Percentiles rank a stretch among this genome's conserved stretches.
Evolutionary conservation across 352 stramenopile genomes (phyloP).

Genomic region (Pythium sukuiense): DNA sequence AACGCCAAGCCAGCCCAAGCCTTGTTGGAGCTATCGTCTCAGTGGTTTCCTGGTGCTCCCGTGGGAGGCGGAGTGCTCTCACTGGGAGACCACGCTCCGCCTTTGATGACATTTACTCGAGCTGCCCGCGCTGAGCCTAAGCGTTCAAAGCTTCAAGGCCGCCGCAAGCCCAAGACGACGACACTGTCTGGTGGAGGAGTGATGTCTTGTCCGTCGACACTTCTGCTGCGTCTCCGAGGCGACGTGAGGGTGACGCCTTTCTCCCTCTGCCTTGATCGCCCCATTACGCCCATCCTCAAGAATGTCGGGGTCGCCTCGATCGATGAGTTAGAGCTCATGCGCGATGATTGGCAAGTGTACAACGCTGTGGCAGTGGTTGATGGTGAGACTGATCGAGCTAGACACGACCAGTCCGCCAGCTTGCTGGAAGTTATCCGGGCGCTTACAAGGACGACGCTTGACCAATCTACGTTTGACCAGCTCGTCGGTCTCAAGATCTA

Average conservation of each 20-base stretch:
- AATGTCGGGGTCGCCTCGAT: background rate
- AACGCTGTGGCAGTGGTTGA: constrained; percentile 11
- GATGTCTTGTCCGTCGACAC: constrained; percentile 10
- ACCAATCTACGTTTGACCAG: background rate
- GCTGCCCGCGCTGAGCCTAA: background rate
- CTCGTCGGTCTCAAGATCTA: constrained; percentile 2
- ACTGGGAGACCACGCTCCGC: constrained; percentile 3
- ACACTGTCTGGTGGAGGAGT: background rate
- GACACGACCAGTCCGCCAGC: background rate
- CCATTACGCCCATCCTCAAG: constrained; percentile 16
- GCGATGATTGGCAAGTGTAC: constrained; percentile 8
- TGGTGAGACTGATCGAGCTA: background rate
- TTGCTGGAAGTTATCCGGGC: background rate
- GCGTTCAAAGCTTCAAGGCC: background rate
- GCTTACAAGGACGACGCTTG: background rate
- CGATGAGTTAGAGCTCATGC: constrained; percentile 1
- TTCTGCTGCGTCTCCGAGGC: constrained; percentile 10
- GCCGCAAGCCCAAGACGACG: constrained; percentile 10
- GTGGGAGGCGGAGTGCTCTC: constrained; percentile 44
- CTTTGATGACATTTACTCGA: constrained; percentile 22
- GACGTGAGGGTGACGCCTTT: constrained; percentile 10
- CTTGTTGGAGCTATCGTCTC: constrained; percentile 33
- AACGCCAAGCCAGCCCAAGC: constrained; percentile 49
- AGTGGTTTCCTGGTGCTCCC: constrained; percentile 38
- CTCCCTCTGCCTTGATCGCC: constrained; percentile 15